Conservation (phyloP, 108 stramenopile genomes). For the Stephanodiscus triporus region DNA sequence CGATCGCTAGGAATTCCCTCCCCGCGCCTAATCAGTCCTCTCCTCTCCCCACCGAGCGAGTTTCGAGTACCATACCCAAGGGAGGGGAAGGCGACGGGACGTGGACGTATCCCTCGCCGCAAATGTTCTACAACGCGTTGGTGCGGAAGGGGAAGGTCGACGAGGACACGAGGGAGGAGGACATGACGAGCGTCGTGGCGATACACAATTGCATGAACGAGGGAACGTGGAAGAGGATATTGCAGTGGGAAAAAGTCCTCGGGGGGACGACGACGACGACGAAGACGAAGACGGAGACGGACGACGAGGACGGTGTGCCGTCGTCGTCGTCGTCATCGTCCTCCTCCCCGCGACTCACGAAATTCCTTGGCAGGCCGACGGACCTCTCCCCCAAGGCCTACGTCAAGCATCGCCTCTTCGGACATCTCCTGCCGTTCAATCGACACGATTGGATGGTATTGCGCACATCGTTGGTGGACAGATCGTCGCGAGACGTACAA, state of each 20-base stretch:
- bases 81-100: constrained; percentile 64
- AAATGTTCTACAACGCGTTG: constrained; percentile 99
- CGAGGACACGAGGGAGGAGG: constrained; percentile 70
- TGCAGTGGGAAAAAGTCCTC: constrained; percentile 92
- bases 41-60: constrained; percentile 86
- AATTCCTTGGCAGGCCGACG: constrained; percentile 92
- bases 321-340: too few relatives aligned
- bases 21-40: constrained; percentile 64
- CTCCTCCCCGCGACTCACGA: constrained; percentile 54
- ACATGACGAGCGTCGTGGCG: constrained; percentile 92
- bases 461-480: constrained; percentile 70
- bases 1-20: constrained; percentile 66
- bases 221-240: constrained; percentile 91
- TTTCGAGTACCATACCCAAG: constrained; percentile 90
- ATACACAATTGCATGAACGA: constrained; percentile 99
- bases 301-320: constrained; percentile 19
- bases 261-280: background rate
- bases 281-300: background rate
- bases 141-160: constrained; percentile 90
- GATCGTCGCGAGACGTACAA: constrained; percentile 66
- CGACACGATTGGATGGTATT: constrained; percentile 99
- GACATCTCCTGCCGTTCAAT: constrained; percentile 97
- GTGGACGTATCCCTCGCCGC: constrained; percentile 96
- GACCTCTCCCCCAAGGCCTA: constrained; percentile 95
- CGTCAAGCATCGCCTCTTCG: constrained; percentile 81